Evolutionary conservation across 176 grass and related monocot species (phyloP).

Genomic region (Juncus inflexus): DNA sequence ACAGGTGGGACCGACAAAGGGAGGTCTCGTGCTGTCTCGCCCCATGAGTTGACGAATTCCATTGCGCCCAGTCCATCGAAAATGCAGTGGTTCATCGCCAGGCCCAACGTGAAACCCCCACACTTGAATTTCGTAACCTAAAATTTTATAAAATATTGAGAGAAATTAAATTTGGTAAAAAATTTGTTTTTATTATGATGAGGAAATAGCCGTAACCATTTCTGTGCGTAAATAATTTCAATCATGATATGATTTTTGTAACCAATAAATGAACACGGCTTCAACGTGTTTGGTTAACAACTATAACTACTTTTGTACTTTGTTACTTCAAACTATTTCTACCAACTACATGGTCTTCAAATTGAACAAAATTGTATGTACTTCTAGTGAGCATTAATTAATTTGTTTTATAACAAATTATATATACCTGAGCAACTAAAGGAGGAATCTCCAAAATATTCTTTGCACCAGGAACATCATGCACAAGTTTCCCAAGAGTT

Average conservation of each 20-base stretch:
- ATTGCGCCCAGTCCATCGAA: slow-evolving; percentile 87
- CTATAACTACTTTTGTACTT: neutral
- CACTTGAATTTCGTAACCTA: slow-evolving; percentile 90
- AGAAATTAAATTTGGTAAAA: neutral
- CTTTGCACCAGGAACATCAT: slow-evolving; percentile 71
- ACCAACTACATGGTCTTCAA: too few species aligned
- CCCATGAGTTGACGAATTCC: slow-evolving; percentile 98
- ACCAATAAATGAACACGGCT: neutral
- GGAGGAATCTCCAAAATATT: slow-evolving; percentile 93
- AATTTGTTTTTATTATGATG: neutral
- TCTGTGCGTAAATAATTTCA: too few species aligned
- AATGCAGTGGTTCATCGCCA: slow-evolving; percentile 96
- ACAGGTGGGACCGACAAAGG: slow-evolving; percentile 56
- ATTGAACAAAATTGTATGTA: too few species aligned
- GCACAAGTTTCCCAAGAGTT: slow-evolving; percentile 78
- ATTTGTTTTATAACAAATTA: neutral
- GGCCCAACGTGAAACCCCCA: slow-evolving; percentile 67
- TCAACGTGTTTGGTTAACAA: neutral
- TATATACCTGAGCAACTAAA: slow-evolving; percentile 71
- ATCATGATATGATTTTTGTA: neutral
- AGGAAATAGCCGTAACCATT: too few species aligned
- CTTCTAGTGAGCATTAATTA: too few species aligned
- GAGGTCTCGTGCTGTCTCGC: slow-evolving; percentile 67
- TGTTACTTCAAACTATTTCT: too few species aligned
- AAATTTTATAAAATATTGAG: neutral